Conservation (phyloP, 441 rosid genomes). For the Erodium texanum region DNA sequence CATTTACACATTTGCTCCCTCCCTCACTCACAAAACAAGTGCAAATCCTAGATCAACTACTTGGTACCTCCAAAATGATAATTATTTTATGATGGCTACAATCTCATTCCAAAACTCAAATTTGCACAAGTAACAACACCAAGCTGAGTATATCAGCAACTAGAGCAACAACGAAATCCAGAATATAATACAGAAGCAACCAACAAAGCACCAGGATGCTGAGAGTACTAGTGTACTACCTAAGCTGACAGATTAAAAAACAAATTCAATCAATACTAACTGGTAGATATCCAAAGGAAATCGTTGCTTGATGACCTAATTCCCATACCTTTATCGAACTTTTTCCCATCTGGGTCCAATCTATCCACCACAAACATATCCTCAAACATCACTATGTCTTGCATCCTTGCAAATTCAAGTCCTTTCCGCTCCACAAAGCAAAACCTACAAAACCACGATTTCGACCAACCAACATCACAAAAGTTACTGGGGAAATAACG, state of each 20-base stretch:
- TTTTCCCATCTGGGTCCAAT: conserved; percentile 1
- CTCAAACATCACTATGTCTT: conserved; percentile 5
- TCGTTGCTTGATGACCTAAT: no score
- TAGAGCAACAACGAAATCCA: not conserved
- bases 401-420: not conserved
- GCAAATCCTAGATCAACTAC: not conserved
- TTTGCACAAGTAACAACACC: not conserved
- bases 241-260: no score
- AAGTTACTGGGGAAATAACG: not conserved
- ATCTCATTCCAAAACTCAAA: not conserved
- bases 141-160: not conserved
- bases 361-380: not conserved
- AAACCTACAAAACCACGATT: not conserved
- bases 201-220: not conserved
- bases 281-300: no score
- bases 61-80: not conserved
- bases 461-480: not conserved
- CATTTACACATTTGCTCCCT: no score
- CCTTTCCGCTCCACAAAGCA: not conserved
- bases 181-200: not conserved
- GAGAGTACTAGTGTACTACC: no score
- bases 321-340: not conserved
- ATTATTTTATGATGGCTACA: not conserved
- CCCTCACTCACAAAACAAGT: not conserved
- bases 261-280: no score